Evolutionary conservation across 2,329 filamentous ascomycete genomes (phyloP), one percentile per base, ranked within the genome.

Genomic region (Lasiodiplodia citricola): DNA sequence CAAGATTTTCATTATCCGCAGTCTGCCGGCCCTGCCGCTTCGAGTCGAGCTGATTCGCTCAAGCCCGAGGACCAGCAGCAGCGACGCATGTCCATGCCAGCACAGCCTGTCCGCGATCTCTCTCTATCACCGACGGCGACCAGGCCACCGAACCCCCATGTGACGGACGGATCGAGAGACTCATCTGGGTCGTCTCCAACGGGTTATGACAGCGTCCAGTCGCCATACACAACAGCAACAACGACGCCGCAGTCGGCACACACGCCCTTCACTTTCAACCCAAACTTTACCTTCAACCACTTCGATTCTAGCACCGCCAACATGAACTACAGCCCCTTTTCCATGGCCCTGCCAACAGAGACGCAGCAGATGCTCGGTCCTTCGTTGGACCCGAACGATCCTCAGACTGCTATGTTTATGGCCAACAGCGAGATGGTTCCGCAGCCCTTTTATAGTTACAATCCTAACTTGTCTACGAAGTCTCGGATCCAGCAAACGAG

Each of bases 291-390:
- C 4, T 68, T 71, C 47, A 73, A 60, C 44, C 73, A 65, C 44
- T 78, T 75, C 51, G 72, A 78, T 6, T 72, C 74, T 28, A 67
- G 41, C 28, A 71, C 69, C 28, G 76, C 77, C 65, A 71, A 75
- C n/a, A 54, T 79, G 25, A 75, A 38, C n/a, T 52, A 78, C 56
- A 80, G 80, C 52, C 84, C 84, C 11, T 79, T 88, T 66, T 84
- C 83, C 2, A 82, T 83, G 51, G 79, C 82, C 3, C 76, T 88
- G 25, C 85, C 87, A 25, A 75, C 82, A 4, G 84, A 88, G 71
- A 81, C 85, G 1, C 86, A 87, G 74, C 84, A 86, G 73, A 77
- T 88, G 21, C 77, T 88, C 6, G 85, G 83, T 18, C 78, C 80
- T 2, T 76, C 78, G 0, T 76, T 86, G 5, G 82, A 85, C 69